phyloP scores from a whole-genome alignment of 225 moss, liverwort and hornwort species.

The Sphagnum tenellum region DNA sequence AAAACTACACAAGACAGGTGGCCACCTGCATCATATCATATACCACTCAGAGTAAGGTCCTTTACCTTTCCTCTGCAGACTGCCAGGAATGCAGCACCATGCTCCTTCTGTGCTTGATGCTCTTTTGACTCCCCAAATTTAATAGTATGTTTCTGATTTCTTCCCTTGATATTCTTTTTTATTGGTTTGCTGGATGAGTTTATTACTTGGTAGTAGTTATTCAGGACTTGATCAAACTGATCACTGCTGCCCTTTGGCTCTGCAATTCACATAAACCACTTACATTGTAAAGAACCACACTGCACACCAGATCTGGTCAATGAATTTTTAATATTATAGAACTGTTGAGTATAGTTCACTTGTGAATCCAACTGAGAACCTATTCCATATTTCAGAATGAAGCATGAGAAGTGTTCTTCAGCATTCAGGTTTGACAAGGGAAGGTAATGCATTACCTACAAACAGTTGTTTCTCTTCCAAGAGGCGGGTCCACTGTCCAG shows the following conservation, averaged over 20 bases:
- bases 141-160: constrained; percentile 8
- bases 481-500: constrained; percentile 55
- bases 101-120: constrained; percentile 10
- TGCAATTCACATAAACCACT: constrained; percentile 4
- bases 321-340: too few relatives aligned
- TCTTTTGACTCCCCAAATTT: constrained; percentile 7
- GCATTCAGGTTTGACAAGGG: too few relatives aligned
- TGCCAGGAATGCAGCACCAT: constrained; percentile 66
- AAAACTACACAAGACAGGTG: too few relatives aligned
- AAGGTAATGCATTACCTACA: constrained; percentile 16
- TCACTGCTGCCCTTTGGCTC: constrained; percentile 63
- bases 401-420: too few relatives aligned
- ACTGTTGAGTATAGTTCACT: not conserved
- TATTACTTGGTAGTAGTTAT: constrained; percentile 46
- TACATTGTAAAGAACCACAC: too few relatives aligned
- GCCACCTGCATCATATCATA: too few relatives aligned
- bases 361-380: not conserved
- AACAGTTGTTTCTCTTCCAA: constrained; percentile 39
- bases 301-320: too few relatives aligned
- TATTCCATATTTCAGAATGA: not conserved
- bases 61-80: constrained; percentile 72
- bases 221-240: constrained; percentile 47
- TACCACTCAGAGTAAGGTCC: too few relatives aligned
- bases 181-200: constrained; percentile 14
- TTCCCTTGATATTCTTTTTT: constrained; percentile 11